A percentile compares a stretch with the other conserved stretches of the same genome.
Evolutionary conservation across 176 grass and related monocot species (phyloP).

Genomic region (Lolium rigidum): DNA sequence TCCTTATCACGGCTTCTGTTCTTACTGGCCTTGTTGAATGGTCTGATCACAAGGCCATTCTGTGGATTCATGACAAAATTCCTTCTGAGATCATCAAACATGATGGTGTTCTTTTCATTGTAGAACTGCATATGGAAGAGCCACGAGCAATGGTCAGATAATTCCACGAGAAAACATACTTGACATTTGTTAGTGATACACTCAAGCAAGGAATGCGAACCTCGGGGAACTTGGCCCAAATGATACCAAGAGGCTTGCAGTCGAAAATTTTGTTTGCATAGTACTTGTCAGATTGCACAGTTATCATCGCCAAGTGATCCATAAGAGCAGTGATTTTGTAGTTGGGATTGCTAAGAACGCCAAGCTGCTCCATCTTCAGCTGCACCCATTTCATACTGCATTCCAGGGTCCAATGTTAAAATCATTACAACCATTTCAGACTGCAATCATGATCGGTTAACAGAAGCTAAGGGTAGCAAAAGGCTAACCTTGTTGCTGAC

Average conservation of each 20-base stretch:
- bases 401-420: slow-evolving; percentile 25
- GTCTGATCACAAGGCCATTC: slow-evolving; percentile 84
- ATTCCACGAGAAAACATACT: not conserved
- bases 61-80: slow-evolving; percentile 99
- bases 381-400: slow-evolving; percentile 99
- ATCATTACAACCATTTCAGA: slow-evolving; percentile 11
- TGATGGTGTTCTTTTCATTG: slow-evolving; percentile 82
- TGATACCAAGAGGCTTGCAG: slow-evolving; percentile 94
- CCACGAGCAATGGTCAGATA: slow-evolving; percentile 15
- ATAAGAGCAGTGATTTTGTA: slow-evolving; percentile 98
- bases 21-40: slow-evolving; percentile 77
- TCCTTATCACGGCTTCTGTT: slow-evolving; percentile 73
- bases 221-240: slow-evolving; percentile 90
- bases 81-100: slow-evolving; percentile 96
- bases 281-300: slow-evolving; percentile 79
- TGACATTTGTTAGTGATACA: not conserved
- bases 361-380: slow-evolving; percentile 93
- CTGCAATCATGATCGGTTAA: slow-evolving; percentile 25
- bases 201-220: slow-evolving; percentile 42
- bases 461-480: not conserved
- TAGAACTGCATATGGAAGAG: slow-evolving; percentile 72
- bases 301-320: slow-evolving; percentile 99
- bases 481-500: slow-evolving; percentile 88
- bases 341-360: slow-evolving; percentile 80
- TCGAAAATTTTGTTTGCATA: slow-evolving; percentile 65